Evolutionary conservation across 495 filamentous ascomycete genomes (phyloP), one percentile per base, ranked within the genome.

Genomic region (Penicillium maclennaniae): DNA sequence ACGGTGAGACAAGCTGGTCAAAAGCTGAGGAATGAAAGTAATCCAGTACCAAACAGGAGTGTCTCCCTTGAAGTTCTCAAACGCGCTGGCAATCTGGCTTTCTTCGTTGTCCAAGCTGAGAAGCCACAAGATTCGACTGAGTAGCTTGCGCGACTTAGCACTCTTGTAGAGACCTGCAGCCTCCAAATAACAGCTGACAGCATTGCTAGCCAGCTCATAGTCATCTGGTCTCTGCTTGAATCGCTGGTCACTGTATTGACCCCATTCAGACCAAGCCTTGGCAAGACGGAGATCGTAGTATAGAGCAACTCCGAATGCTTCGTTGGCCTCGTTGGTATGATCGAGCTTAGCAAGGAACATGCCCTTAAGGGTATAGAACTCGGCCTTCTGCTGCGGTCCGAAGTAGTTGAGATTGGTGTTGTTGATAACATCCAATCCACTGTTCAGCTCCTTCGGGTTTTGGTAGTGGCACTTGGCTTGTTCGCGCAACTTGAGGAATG

Each of bases 341-440:
- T 83, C 82, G 7, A 97, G 80, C 70, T 96, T 97, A 51, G 92
- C 92, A 15, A 97, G 77, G 78, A 99, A 99, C 95, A 99, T 99
- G 43, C 95, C 95, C 76, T 99, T 99, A 42, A 99, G 79, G 0
- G 92, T 99, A 73, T 95, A 97, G 71, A 99, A 99, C 65, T 99
- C 95, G 6, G 95, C 95, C 69, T 97, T 97, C 66, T 99, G 95
- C 62, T 91, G 85, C 7, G 87, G 77, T 51, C 90, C 93, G 67
- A 99, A 99, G 71, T 97, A 99, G 63, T 93, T 95, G 25, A 99
- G 83, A 56, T 99, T 99, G 48, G 95, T 99, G 61, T 99, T 99
- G 70, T 99, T 97, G 60, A 99, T 99, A 7, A 99, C 95, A 68
- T 99, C 95, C 51, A 99, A 65, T 2, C 95, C 95, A 64, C 83